Conservation (phyloP, 2,329 filamentous ascomycete species). For the Phyllosticta citribraziliensis region DNA sequence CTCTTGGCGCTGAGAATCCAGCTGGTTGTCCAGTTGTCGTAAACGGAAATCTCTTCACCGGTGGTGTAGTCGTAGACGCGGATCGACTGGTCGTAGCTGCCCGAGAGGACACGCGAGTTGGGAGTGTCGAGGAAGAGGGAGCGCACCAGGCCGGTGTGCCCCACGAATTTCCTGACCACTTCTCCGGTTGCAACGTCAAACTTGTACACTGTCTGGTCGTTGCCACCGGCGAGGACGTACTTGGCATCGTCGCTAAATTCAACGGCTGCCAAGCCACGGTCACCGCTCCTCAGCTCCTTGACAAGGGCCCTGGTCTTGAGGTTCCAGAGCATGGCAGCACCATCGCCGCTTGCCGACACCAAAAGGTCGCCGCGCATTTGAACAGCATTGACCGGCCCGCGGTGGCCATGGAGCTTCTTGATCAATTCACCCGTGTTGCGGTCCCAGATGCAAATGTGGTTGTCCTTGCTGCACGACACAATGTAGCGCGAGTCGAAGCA, state of each 20-base stretch:
- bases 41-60: slow-evolving; percentile 68
- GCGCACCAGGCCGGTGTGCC: slow-evolving; percentile 78
- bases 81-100: slow-evolving; percentile 90
- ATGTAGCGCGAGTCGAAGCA: slow-evolving; percentile 89
- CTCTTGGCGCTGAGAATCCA: slow-evolving; percentile 97
- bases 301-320: slow-evolving; percentile 79
- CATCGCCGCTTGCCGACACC: slow-evolving; percentile 89
- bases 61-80: slow-evolving; percentile 86
- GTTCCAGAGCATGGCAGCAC: slow-evolving; percentile 91
- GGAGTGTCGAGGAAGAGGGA: slow-evolving; percentile 83
- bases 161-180: slow-evolving; percentile 68
- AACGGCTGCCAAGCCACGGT: slow-evolving; percentile 87
- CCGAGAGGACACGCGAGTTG: slow-evolving; percentile 78
- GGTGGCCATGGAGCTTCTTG: slow-evolving; percentile 73
- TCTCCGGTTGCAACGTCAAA: slow-evolving; percentile 90
- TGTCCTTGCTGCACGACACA: slow-evolving; percentile 94
- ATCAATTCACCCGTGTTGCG: slow-evolving; percentile 65
- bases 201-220: slow-evolving; percentile 90
- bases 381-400: slow-evolving; percentile 90
- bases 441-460: slow-evolving; percentile 90
- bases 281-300: slow-evolving; percentile 82
- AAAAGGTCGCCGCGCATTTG: slow-evolving; percentile 89
- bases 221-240: slow-evolving; percentile 86
- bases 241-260: slow-evolving; percentile 95
- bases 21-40: slow-evolving; percentile 90